A percentile compares a stretch with the other conserved stretches of the same genome.
phyloP scores from a whole-genome alignment of 352 stramenopile genomes.

The Phytopythium vexans region DNA sequence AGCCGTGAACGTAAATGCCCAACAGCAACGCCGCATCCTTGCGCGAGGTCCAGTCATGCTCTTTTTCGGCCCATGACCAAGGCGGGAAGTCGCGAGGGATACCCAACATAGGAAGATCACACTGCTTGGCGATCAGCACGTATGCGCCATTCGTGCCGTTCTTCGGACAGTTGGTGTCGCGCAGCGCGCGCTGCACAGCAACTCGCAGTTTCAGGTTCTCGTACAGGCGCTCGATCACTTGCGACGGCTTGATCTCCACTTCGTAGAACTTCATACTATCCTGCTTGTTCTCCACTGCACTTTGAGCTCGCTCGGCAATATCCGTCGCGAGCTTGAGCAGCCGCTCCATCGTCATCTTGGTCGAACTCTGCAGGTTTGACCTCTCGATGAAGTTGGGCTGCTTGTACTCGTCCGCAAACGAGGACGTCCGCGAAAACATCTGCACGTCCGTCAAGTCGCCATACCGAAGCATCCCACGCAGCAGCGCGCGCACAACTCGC shows the following conservation, averaged over 20 bases:
- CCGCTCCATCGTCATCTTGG: slow-evolving; percentile 52
- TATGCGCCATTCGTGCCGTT: slow-evolving; percentile 59
- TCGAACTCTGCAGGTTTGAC: slow-evolving; percentile 46
- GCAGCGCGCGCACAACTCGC: slow-evolving; percentile 66
- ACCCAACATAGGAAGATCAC: slow-evolving; percentile 59
- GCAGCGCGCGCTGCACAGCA: slow-evolving; percentile 71
- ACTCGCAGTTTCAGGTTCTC: slow-evolving; percentile 86
- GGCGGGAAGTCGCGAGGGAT: slow-evolving; percentile 59
- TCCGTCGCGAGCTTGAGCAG: slow-evolving; percentile 59
- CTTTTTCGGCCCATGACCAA: slow-evolving; percentile 79
- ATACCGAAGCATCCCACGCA: slow-evolving; percentile 72
- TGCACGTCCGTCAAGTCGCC: slow-evolving; percentile 75
- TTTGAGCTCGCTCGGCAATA: slow-evolving; percentile 53
- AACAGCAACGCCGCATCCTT: slow-evolving; percentile 81
- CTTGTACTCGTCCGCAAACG: slow-evolving; percentile 78
- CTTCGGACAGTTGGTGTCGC: slow-evolving; percentile 38
- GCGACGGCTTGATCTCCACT: slow-evolving; percentile 67
- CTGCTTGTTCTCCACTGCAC: slow-evolving; percentile 55
- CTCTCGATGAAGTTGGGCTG: slow-evolving; percentile 73
- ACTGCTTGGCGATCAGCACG: slow-evolving; percentile 66
- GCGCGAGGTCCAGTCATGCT: slow-evolving; percentile 73
- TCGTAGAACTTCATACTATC: slow-evolving; percentile 77
- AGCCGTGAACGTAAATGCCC: slow-evolving; percentile 82
- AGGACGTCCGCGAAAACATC: slow-evolving; percentile 42
- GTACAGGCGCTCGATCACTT: slow-evolving; percentile 80